phyloP scores from a whole-genome alignment of 1,284 basidiomycete genomes.

The Cryptococcus wingfieldii region DNA sequence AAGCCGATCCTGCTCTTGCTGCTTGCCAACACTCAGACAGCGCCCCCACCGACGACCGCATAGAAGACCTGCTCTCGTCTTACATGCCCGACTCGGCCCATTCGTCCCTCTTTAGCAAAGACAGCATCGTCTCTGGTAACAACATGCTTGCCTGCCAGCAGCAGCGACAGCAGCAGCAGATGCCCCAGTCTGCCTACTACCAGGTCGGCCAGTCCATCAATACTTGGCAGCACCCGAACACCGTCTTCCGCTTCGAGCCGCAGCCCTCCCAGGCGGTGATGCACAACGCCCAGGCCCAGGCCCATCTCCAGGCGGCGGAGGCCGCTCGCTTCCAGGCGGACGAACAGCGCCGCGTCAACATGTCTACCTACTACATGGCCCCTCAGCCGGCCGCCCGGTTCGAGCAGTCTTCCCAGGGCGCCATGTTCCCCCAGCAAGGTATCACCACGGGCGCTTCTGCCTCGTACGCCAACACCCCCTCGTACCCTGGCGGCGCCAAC shows the following conservation, averaged over 20 bases:
- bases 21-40: conserved; percentile 7
- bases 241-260: conserved; percentile 21
- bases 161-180: conserved; percentile 7
- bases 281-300: conserved; percentile 36
- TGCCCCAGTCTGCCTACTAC: conserved; percentile 3
- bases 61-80: conserved; percentile 21
- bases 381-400: neutral
- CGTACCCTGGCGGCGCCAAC: conserved; percentile 12
- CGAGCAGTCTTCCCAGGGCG: neutral
- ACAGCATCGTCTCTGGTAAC: conserved; percentile 1
- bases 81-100: conserved; percentile 16
- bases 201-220: conserved; percentile 1
- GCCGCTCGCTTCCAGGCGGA: conserved; percentile 19
- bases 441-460: conserved; percentile 20
- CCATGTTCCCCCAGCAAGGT: conserved; percentile 16
- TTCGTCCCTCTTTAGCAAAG: conserved; percentile 6
- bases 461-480: conserved; percentile 30
- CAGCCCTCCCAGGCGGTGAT: conserved; percentile 18
- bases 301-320: conserved; percentile 33
- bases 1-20: conserved; percentile 25
- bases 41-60: conserved; percentile 5
- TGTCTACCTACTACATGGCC: conserved; percentile 10
- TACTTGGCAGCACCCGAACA: conserved; percentile 11
- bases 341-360: conserved; percentile 9
- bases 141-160: conserved; percentile 32